These are phyloP conservation scores for Sarcomyxa edulis DNA, from an alignment of 768 basidiomycete genomes.

Conservation along the genomic window DNA sequence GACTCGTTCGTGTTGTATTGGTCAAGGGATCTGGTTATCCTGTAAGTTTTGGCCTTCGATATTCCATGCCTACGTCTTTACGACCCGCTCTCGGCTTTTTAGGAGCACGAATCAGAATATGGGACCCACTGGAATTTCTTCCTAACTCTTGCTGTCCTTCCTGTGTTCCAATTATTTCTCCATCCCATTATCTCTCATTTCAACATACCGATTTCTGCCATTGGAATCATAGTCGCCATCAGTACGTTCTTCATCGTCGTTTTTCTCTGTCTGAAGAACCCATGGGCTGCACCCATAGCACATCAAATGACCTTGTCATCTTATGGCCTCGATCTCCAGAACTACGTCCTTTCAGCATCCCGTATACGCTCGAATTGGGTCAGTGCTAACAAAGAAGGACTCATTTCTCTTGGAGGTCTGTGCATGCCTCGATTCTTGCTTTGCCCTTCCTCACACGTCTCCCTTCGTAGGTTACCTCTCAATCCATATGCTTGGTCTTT, in stretches of 20 bases:
- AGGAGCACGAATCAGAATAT: slow-evolving; percentile 96
- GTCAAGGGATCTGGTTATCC: slow-evolving; percentile 96
- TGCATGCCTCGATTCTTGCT: neutral
- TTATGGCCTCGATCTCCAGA: slow-evolving; percentile 48
- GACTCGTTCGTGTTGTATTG: slow-evolving; percentile 69
- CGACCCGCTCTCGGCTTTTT: too few species aligned
- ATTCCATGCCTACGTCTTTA: too few species aligned
- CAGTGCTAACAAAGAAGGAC: slow-evolving; percentile 87
- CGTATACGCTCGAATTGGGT: slow-evolving; percentile 61
- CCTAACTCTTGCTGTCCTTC: slow-evolving; percentile 82
- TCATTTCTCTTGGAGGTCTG: slow-evolving; percentile 72
- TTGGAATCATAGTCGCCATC: slow-evolving; percentile 58
- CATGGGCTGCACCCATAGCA: slow-evolving; percentile 32
- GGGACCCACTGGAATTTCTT: slow-evolving; percentile 99
- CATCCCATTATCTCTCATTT: slow-evolving; percentile 52
- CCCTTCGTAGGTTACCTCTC: slow-evolving; percentile 71
- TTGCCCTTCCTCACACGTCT: neutral
- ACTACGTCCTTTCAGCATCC: slow-evolving; percentile 61
- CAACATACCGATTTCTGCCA: slow-evolving; percentile 48
- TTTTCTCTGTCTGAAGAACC: neutral
- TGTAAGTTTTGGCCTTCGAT: slow-evolving; percentile 35
- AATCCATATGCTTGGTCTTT: slow-evolving; percentile 82
- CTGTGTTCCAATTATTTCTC: slow-evolving; percentile 62
- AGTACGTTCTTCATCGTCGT: slow-evolving; percentile 29
- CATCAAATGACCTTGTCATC: slow-evolving; percentile 66